Percentiles rank a stretch among this genome's conserved stretches.
phyloP scores from a whole-genome alignment of 768 basidiomycete species.

The Kwoniella sp. region DNA sequence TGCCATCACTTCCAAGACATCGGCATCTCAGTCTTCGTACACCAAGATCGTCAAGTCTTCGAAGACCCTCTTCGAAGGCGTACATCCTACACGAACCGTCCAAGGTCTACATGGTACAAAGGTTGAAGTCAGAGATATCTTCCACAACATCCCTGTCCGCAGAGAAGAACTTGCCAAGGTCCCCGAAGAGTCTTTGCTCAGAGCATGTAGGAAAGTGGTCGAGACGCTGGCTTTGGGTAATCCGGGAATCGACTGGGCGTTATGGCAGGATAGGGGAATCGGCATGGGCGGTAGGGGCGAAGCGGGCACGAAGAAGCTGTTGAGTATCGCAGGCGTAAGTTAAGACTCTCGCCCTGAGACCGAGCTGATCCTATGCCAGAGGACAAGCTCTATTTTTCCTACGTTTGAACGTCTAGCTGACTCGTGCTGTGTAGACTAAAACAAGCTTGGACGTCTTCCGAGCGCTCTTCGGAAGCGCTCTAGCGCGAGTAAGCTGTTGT shows the following conservation, averaged over 20 bases:
- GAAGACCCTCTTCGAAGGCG: conserved; percentile 69
- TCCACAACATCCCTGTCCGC: conserved; percentile 68
- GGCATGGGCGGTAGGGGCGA: conserved; percentile 6
- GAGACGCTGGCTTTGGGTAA: conserved; percentile 75
- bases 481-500: conserved; percentile 63
- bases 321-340: conserved; percentile 71
- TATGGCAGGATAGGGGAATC: conserved; percentile 59
- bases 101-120: conserved; percentile 75
- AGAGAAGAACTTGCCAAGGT: conserved; percentile 13
- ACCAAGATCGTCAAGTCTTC: conserved; percentile 78
- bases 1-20: conserved; percentile 79
- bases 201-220: conserved; percentile 70
- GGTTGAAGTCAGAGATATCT: conserved; percentile 82
- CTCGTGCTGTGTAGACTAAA: conserved; percentile 60
- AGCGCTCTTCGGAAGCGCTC: conserved; percentile 71
- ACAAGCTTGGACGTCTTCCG: conserved; percentile 71
- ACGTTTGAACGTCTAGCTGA: neutral
- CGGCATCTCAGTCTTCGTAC: conserved; percentile 67
- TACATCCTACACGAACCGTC: conserved; percentile 61
- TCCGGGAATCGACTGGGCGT: conserved; percentile 68
- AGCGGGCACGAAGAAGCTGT: conserved; percentile 47
- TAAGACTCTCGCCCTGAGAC: too few species aligned
- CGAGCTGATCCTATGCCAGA: too few species aligned
- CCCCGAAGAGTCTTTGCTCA: conserved; percentile 55
- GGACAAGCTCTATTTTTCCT: too few species aligned